phyloP scores from a whole-genome alignment of 306 rosid genomes.

The Citrullus colocynthis region DNA sequence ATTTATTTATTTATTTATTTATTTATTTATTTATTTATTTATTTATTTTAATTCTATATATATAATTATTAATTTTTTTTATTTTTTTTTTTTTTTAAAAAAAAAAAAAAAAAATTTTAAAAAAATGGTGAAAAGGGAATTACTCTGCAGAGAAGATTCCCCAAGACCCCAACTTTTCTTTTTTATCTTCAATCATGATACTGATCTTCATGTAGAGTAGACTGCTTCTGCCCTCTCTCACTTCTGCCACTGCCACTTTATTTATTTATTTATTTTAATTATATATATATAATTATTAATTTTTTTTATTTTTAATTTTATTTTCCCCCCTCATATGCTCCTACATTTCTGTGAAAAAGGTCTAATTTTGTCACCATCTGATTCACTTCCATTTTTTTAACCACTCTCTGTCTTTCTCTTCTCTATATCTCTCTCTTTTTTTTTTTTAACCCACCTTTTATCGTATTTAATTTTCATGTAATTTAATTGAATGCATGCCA shows the following conservation, averaged over 20 bases:
- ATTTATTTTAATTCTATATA: no score
- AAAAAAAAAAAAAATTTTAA: no score
- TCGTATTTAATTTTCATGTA: no score
- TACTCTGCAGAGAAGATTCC: slow-evolving; percentile 69
- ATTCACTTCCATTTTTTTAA: slow-evolving; percentile 51
- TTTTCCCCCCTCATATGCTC: slow-evolving; percentile 46
- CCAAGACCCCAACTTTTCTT: slow-evolving; percentile 41
- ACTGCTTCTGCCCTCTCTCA: not conserved
- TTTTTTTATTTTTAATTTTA: not conserved
- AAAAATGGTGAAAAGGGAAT: slow-evolving; percentile 10
- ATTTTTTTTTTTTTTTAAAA: no score
- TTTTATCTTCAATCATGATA: slow-evolving; percentile 64
- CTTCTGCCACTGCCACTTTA: slow-evolving; percentile 9
- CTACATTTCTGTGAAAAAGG: slow-evolving; percentile 97
- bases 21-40: no score
- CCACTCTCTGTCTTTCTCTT: slow-evolving; percentile 24
- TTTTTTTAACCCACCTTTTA: no score
- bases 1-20: no score
- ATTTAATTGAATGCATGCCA: no score
- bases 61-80: no score
- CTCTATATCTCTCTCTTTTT: not conserved
- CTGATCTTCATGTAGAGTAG: slow-evolving; percentile 30
- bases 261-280: slow-evolving; percentile 31
- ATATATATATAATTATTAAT: no score
- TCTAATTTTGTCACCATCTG: slow-evolving; percentile 65